Evolutionary conservation across 495 filamentous ascomycete species (phyloP).

Genomic region (Podospora bellae-mahoneyi): DNA sequence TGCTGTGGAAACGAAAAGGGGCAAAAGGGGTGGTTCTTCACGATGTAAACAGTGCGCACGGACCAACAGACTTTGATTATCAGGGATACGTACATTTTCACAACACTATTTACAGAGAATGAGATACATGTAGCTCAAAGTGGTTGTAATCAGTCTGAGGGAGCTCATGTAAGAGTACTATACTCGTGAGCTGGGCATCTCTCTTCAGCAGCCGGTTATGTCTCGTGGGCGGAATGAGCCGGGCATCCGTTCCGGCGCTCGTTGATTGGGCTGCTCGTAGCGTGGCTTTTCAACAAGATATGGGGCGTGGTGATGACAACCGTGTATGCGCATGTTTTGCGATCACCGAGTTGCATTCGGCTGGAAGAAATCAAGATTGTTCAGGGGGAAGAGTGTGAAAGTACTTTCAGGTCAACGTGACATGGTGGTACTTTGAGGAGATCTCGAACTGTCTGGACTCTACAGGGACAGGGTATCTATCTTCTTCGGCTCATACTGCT

Average conservation of each 20-base stretch:
- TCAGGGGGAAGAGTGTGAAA: neutral
- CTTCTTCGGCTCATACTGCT: neutral
- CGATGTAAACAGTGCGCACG: neutral
- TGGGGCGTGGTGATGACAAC: neutral
- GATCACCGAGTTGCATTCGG: neutral
- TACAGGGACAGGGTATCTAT: neutral
- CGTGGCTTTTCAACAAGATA: too few relatives aligned
- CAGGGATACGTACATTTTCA: neutral
- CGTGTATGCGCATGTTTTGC: neutral
- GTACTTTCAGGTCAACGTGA: neutral
- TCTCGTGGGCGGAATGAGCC: too few relatives aligned
- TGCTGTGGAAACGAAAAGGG: neutral
- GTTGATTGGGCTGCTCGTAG: too few relatives aligned
- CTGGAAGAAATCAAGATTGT: neutral
- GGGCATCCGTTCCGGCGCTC: too few relatives aligned
- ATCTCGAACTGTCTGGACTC: neutral
- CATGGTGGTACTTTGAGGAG: neutral
- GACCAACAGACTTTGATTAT: neutral
- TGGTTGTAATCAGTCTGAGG: too few relatives aligned
- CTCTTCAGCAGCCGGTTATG: too few relatives aligned
- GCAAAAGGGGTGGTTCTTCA: neutral
- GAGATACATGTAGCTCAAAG: too few relatives aligned
- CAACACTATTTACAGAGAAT: too few relatives aligned
- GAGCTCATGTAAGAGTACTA: too few relatives aligned
- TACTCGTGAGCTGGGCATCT: too few relatives aligned